phyloP scores from a whole-genome alignment of 441 rosid species.

The Erysimum cheiri region DNA sequence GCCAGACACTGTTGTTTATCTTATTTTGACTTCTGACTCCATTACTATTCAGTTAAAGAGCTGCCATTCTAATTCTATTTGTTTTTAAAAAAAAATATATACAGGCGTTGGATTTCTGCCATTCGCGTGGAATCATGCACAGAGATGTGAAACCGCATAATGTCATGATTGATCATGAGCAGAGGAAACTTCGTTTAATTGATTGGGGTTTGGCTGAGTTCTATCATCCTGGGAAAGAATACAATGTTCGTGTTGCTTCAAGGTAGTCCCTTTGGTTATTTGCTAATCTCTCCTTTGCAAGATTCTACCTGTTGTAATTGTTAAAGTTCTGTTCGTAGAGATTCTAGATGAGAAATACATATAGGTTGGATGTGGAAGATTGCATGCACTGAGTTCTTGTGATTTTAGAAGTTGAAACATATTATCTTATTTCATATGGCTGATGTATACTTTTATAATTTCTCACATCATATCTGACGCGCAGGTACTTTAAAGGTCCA shows the following conservation, averaged over 20 bases:
- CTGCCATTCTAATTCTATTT: background rate
- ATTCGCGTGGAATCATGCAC: slow-evolving; percentile 98
- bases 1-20: background rate
- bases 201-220: slow-evolving; percentile 99
- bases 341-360: background rate
- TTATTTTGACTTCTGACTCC: background rate
- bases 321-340: background rate
- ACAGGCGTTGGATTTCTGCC: slow-evolving; percentile 97
- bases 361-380: slow-evolving; percentile 12
- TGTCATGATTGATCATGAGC: slow-evolving; percentile 99
- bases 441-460: background rate
- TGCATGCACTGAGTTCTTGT: background rate
- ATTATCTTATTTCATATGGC: background rate
- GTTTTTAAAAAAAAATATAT: background rate
- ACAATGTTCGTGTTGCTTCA: slow-evolving; percentile 97
- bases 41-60: background rate
- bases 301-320: background rate
- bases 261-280: slow-evolving; percentile 51
- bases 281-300: background rate
- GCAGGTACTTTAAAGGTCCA: slow-evolving; percentile 96
- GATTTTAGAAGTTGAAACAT: background rate
- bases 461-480: slow-evolving; percentile 15
- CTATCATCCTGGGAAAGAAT: slow-evolving; percentile 96
- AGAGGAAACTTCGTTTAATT: slow-evolving; percentile 89
- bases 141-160: slow-evolving; percentile 99